phyloP scores from a whole-genome alignment of 2,329 filamentous ascomycete genomes.

The Colletotrichum lindemuthianum region DNA sequence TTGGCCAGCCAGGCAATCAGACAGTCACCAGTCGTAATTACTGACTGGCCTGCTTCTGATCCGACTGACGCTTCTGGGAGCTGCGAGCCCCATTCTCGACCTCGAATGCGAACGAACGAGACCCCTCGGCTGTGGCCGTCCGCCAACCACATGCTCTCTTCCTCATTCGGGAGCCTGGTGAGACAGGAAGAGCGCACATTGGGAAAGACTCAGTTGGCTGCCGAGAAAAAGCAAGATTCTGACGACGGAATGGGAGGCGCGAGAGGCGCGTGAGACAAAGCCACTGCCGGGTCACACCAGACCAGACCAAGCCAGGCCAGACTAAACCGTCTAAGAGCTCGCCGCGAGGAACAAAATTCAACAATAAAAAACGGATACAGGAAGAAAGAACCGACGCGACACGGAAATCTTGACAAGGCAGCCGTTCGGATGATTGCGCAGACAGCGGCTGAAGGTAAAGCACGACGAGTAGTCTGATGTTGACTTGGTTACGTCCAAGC shows the following conservation, averaged over 20 bases:
- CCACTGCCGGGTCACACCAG: slow-evolving; percentile 28
- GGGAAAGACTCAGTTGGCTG: slow-evolving; percentile 23
- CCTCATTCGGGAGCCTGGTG: slow-evolving; percentile 22
- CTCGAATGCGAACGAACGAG: slow-evolving; percentile 34
- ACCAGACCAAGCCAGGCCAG: not conserved
- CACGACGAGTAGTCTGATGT: too few species aligned
- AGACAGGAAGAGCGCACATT: slow-evolving; percentile 24
- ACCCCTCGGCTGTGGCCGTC: slow-evolving; percentile 3
- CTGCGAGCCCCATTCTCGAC: slow-evolving; percentile 22
- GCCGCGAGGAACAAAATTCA: slow-evolving; percentile 6
- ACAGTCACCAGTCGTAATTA: not conserved
- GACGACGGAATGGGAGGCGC: slow-evolving; percentile 31
- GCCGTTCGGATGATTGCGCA: too few species aligned
- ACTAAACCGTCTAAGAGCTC: not conserved
- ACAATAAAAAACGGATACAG: slow-evolving; percentile 9
- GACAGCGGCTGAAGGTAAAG: not conserved
- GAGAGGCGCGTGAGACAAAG: slow-evolving; percentile 31
- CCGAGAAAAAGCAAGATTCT: slow-evolving; percentile 32
- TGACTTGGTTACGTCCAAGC: too few species aligned
- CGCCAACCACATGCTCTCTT: slow-evolving; percentile 25
- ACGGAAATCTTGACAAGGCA: not conserved
- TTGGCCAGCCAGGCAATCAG: too few species aligned
- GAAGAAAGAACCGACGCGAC: not conserved
- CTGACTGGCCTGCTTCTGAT: too few species aligned
- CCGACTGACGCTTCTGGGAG: not conserved